Evolutionary conservation across 164 flowering plant species (phyloP).

Genomic region (Nymphaea colorata): DNA sequence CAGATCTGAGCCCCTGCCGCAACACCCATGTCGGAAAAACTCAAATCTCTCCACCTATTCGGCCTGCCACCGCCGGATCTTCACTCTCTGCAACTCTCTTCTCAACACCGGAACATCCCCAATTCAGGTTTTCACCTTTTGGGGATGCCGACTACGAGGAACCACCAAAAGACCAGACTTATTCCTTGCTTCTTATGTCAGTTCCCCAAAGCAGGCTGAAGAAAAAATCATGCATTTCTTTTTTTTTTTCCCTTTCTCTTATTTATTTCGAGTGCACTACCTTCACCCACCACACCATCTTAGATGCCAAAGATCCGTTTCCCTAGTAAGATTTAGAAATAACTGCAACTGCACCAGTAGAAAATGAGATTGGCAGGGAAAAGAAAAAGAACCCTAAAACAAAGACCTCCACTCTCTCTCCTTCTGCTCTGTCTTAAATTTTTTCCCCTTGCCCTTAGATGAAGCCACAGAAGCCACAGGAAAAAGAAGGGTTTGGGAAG

Average conservation of each 20-base stretch:
- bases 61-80: not conserved
- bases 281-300: not conserved
- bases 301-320: not conserved
- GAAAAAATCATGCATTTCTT: not conserved
- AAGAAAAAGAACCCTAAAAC: not conserved
- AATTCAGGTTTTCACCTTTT: conserved; percentile 4
- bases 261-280: not conserved
- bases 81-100: not conserved
- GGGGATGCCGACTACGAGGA: not conserved
- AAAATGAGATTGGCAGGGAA: too few species aligned
- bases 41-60: not conserved
- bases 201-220: not conserved
- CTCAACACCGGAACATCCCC: conserved; percentile 8
- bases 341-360: not conserved
- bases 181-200: conserved; percentile 20
- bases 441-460: not conserved
- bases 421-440: not conserved
- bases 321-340: not conserved
- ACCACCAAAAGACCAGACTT: conserved; percentile 1
- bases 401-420: not conserved
- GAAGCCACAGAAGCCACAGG: not conserved
- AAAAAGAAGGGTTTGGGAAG: too few species aligned
- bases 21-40: not conserved
- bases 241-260: not conserved
- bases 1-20: not conserved